Evolutionary conservation across 2,329 filamentous ascomycete species (phyloP).

Genomic region (Lachnellula subtilissima): DNA sequence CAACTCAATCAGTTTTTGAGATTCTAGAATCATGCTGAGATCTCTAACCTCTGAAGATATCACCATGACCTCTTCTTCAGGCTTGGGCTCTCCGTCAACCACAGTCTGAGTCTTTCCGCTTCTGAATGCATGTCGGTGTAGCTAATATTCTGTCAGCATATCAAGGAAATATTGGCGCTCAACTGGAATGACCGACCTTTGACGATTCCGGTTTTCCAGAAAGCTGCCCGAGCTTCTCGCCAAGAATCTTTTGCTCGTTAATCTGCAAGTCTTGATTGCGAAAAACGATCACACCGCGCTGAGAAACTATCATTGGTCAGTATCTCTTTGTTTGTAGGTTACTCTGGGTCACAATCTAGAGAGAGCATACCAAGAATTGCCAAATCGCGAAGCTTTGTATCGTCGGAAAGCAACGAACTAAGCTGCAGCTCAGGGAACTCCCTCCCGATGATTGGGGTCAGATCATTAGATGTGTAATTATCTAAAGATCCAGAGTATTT

Average conservation of each 20-base stretch:
- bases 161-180: neutral
- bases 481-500: neutral
- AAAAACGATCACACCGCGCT: neutral
- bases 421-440: neutral
- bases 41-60: too few species aligned
- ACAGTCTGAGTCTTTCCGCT: too few species aligned
- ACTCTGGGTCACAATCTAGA: neutral
- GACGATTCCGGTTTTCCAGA: neutral
- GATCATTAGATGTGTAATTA: neutral
- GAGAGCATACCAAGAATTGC: too few species aligned
- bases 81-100: too few species aligned
- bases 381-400: too few species aligned
- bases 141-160: neutral
- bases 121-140: too few species aligned
- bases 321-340: neutral
- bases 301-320: neutral
- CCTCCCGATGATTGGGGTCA: neutral
- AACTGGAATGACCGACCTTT: neutral
- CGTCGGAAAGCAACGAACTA: neutral
- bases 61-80: too few species aligned
- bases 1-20: neutral
- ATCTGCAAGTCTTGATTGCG: neutral
- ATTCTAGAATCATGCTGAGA: neutral
- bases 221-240: neutral
- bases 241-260: neutral